Evolutionary conservation across 768 basidiomycete genomes (phyloP), one percentile per base, ranked within the genome.

Genomic region (Boletus pseudo-olivaceus): DNA sequence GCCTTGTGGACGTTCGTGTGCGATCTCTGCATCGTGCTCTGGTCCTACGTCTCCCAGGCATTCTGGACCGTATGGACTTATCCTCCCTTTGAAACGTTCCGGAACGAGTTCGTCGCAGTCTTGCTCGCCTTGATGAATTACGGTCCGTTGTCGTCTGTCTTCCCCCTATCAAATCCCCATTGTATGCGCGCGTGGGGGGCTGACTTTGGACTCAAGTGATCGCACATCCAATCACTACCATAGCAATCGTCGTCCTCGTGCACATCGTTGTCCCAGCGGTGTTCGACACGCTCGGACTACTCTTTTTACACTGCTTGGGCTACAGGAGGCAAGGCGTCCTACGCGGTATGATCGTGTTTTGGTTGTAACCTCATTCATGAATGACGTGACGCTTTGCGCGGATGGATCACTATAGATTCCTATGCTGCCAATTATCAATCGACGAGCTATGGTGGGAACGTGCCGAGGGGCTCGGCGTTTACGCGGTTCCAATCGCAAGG

Each of bases 11-110:
- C 17, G 8, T 32, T 59, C 10, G 14, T 59, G 46, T 34, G 2
- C 38, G 33, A 60, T 23, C 0, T 56, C 48, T 55, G 32, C 50
- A 10, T 50, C 39, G 11, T 23, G 1, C 8, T 65, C 40, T 62
- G 55, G 55, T 49, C 44, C 55, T 41, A 23, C 38, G 2, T 62
- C 29, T 37, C 35, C 40, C 27, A 55, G 3, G 54, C 33, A 1
- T 67, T 43, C 23, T 49, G 12, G 56, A 33, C n/a, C 11, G 51
- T 39, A 0, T 67, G 65, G 62, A 55, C 60, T 0, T 65, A 43
- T 19, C 65, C 66, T 0, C 65, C 65, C 4, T 62, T 66, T 29
- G 63, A 67, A 27, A 12, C 51, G 27, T 65, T 65, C 20, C 55
- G 65, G 12, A 52, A 55, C 47, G 62, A 51, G 15, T 40, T 65